A percentile compares a stretch with the other conserved stretches of the same genome.
phyloP scores from a whole-genome alignment of 257 asterid species.

The Galeopsis tetrahit region DNA sequence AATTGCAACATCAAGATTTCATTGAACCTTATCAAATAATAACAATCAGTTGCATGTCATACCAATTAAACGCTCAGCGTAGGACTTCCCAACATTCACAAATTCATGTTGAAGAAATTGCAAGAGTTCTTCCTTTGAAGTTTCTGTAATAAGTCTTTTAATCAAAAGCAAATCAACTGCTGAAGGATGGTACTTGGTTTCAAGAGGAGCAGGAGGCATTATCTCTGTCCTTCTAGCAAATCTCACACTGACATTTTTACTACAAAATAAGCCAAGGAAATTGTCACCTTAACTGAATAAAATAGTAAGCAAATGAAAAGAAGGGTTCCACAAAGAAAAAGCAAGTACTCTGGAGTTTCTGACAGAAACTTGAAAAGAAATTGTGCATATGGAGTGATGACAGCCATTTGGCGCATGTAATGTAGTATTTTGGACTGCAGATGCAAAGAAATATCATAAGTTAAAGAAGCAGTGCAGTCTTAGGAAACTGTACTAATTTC shows the following conservation, averaged over 20 bases:
- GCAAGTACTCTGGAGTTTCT: constrained; percentile 78
- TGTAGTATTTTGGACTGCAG: constrained; percentile 90
- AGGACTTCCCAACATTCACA: constrained; percentile 79
- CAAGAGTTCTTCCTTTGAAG: constrained; percentile 69
- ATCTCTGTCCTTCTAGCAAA: constrained; percentile 87
- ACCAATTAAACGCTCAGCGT: constrained; percentile 90
- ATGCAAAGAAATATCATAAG: constrained; percentile 29
- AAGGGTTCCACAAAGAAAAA: constrained; percentile 32
- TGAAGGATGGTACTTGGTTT: constrained; percentile 94
- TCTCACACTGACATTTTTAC: constrained; percentile 69
- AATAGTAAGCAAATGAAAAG: constrained; percentile 22
- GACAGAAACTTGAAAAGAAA: constrained; percentile 84
- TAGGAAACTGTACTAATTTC: constrained; percentile 20
- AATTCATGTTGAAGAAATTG: constrained; percentile 94
- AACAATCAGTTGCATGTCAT: constrained; percentile 34
- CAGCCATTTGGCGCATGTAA: constrained; percentile 98
- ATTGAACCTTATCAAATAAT: constrained; percentile 5
- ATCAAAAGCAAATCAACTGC: constrained; percentile 93
- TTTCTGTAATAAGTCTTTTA: constrained; percentile 83
- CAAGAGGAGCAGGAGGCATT: constrained; percentile 93
- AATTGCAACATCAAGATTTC: neutral
- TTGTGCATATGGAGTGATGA: constrained; percentile 91
- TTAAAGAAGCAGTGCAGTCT: constrained; percentile 4
- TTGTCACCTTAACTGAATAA: constrained; percentile 26
- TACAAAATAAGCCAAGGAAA: constrained; percentile 36